Conservation (phyloP, 2,329 filamentous ascomycete species). For the Neofusicoccum ribis region DNA sequence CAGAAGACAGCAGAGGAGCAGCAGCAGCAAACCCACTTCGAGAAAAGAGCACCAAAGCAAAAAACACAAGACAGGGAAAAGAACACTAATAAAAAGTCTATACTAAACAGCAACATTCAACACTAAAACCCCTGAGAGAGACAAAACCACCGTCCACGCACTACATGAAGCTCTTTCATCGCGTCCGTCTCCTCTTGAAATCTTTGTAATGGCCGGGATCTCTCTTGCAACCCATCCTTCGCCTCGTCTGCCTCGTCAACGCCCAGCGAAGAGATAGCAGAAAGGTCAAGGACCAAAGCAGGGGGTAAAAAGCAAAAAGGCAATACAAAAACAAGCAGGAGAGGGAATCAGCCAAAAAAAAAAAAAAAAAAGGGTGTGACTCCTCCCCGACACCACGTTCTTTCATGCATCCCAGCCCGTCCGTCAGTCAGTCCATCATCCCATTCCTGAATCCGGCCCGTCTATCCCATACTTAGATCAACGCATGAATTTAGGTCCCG, state of each 20-base stretch:
- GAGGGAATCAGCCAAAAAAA: not conserved
- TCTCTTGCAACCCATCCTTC: not conserved
- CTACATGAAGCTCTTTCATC: not conserved
- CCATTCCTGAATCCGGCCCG: not conserved
- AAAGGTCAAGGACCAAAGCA: not conserved
- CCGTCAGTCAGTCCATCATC: not conserved
- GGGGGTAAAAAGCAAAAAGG: not conserved
- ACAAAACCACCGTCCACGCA: too few species aligned
- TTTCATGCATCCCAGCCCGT: not conserved
- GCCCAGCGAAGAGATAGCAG: not conserved
- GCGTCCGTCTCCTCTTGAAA: not conserved
- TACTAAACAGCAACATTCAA: not conserved
- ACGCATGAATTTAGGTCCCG: not conserved
- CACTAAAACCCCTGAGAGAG: not conserved
- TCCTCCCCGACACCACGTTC: not conserved
- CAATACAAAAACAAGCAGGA: not conserved
- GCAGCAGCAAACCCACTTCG: not conserved
- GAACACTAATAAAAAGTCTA: not conserved
- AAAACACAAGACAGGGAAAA: not conserved
- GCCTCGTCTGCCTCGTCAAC: not conserved
- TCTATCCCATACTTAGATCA: not conserved
- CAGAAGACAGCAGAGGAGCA: not conserved
- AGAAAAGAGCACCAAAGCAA: too few species aligned
- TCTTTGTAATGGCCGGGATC: not conserved
- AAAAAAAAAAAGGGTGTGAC: not conserved